Conservation (phyloP, 2,329 filamentous ascomycete genomes). For the Calcarisporium arbuscula region DNA sequence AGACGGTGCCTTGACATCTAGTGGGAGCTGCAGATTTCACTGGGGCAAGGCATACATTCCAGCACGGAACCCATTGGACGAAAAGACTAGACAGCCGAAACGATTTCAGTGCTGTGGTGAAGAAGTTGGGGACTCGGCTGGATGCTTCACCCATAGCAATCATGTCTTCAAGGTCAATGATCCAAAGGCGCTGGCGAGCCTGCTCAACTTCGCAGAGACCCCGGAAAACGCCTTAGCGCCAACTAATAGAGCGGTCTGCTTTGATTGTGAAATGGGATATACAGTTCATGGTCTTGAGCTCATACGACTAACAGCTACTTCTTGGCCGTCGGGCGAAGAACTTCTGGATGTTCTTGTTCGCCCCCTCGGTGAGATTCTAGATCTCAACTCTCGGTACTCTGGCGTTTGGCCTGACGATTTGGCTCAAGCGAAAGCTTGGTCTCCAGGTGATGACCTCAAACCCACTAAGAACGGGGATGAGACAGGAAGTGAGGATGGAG, state of each 20-base stretch:
- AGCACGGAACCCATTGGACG: constrained; percentile 47
- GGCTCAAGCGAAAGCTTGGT: constrained; percentile 57
- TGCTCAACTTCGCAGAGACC: constrained; percentile 76
- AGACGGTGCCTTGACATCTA: constrained; percentile 69
- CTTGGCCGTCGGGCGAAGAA: constrained; percentile 72
- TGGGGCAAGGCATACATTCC: constrained; percentile 64
- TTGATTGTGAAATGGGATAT: constrained; percentile 98
- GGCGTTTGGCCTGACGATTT: constrained; percentile 78
- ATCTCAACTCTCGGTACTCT: constrained; percentile 88
- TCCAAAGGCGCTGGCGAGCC: constrained; percentile 65
- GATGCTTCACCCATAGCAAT: constrained; percentile 63
- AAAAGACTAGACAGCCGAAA: constrained; percentile 50
- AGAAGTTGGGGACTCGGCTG: constrained; percentile 61
- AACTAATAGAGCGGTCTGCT: constrained; percentile 61
- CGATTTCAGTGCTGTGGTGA: constrained; percentile 77
- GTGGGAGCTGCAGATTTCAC: constrained; percentile 76
- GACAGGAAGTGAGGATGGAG: constrained; percentile 20
- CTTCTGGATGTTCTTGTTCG: constrained; percentile 81
- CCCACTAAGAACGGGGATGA: constrained; percentile 18
- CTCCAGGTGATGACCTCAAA: constrained; percentile 16
- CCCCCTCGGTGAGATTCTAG: constrained; percentile 76
- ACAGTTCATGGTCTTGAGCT: constrained; percentile 84
- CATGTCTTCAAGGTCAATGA: constrained; percentile 88
- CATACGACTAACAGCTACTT: constrained; percentile 79
- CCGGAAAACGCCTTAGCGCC: constrained; percentile 54